A percentile compares a stretch with the other conserved stretches of the same genome.
Conservation (phyloP, 78 protist species). For the Creolimax fragrantissima region DNA sequence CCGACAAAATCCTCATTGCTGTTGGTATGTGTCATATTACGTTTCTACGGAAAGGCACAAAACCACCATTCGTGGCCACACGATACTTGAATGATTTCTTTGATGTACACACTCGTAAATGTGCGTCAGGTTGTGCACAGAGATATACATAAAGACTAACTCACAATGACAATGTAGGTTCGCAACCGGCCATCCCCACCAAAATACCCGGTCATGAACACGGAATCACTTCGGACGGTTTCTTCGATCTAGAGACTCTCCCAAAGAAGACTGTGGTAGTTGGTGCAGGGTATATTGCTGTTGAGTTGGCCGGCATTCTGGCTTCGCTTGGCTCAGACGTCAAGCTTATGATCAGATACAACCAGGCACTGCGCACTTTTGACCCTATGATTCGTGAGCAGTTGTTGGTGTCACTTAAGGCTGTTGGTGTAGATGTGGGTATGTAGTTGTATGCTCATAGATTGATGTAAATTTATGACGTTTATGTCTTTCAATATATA, state of each 20-base stretch:
- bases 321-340: slow-evolving; percentile 47
- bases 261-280: slow-evolving; percentile 38
- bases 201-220: slow-evolving; percentile 42
- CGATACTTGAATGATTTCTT: too few species aligned
- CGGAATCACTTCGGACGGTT: slow-evolving; percentile 60
- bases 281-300: slow-evolving; percentile 58
- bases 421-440: slow-evolving; percentile 31
- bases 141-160: not conserved
- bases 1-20: slow-evolving; percentile 68
- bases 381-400: not conserved
- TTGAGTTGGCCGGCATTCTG: slow-evolving; percentile 72
- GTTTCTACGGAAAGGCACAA: too few species aligned
- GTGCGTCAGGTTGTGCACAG: slow-evolving; percentile 44
- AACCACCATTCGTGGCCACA: too few species aligned
- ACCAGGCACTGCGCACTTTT: not conserved
- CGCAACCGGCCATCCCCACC: not conserved
- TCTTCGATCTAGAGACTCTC: slow-evolving; percentile 50
- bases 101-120: too few species aligned
- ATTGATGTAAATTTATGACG: too few species aligned
- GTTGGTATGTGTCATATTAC: too few species aligned
- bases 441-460: too few species aligned
- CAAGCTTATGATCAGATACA: slow-evolving; percentile 41
- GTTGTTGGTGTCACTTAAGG: slow-evolving; percentile 37
- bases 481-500: too few species aligned
- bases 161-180: too few species aligned